A percentile compares a stretch with the other conserved stretches of the same genome.
Conservation (phyloP, 2,329 filamentous ascomycete genomes). For the Colletotrichum sp. region DNA sequence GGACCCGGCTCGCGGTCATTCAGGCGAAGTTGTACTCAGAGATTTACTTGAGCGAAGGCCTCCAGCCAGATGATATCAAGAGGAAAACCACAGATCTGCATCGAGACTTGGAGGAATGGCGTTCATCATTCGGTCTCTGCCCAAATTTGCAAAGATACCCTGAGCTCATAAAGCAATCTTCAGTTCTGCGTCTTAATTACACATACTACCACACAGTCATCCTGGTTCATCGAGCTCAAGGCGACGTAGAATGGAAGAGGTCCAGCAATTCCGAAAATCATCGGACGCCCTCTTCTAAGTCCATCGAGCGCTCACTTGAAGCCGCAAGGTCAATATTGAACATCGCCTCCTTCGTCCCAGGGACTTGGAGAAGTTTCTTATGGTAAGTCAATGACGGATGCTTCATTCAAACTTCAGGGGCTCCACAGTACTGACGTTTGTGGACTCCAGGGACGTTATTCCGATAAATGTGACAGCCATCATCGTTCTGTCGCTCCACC, state of each 20-base stretch:
- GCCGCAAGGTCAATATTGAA: background rate
- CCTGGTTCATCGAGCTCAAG: background rate
- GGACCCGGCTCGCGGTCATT: background rate
- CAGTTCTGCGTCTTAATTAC: background rate
- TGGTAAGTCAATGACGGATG: background rate
- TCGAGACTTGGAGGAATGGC: background rate
- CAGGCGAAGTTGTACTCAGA: background rate
- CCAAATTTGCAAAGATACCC: background rate
- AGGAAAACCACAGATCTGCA: background rate
- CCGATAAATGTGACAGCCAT: background rate
- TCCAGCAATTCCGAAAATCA: rapidly evolving
- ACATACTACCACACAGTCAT: background rate
- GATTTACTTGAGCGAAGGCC: background rate
- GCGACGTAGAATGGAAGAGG: background rate
- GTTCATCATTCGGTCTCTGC: background rate
- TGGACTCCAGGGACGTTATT: background rate
- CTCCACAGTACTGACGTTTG: background rate
- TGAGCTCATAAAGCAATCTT: background rate
- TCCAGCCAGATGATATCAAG: rapidly evolving
- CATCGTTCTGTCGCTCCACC: background rate
- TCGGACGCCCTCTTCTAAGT: rapidly evolving
- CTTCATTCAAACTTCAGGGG: rapidly evolving
- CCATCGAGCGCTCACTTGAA: background rate
- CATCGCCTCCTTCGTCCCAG: background rate
- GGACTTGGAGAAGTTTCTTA: background rate